phyloP scores from a whole-genome alignment of 768 basidiomycete species.

The Termitomyces sp. region DNA sequence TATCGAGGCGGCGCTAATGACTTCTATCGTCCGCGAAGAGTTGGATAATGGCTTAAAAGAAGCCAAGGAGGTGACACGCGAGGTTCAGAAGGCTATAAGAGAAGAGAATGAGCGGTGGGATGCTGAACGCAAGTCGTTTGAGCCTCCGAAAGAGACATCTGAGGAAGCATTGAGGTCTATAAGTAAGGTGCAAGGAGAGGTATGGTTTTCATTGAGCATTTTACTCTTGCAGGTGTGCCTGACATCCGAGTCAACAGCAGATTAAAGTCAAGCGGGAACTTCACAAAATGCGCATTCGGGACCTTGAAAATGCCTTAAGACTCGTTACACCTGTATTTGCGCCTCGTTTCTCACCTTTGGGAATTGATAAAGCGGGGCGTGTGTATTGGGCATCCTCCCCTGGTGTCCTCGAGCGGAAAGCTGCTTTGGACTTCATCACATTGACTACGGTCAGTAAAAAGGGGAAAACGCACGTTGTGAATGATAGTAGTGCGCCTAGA shows the following conservation, averaged over 20 bases:
- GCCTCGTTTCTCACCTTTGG: constrained; percentile 57
- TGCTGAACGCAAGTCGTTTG: constrained; percentile 30
- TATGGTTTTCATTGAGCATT: neutral
- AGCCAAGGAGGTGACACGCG: constrained; percentile 47
- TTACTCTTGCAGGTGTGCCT: neutral
- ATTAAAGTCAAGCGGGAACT: constrained; percentile 37
- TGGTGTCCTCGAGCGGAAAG: constrained; percentile 50
- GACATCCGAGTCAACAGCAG: constrained; percentile 26
- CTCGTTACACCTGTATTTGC: constrained; percentile 39
- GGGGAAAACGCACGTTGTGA: constrained; percentile 32
- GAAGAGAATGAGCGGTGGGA: constrained; percentile 60
- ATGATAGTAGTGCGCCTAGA: constrained; percentile 40
- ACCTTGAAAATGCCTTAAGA: constrained; percentile 53
- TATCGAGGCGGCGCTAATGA: constrained; percentile 44
- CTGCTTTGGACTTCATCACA: constrained; percentile 36
- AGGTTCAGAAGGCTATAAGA: constrained; percentile 47
- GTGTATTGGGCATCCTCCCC: constrained; percentile 66
- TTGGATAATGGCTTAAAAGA: constrained; percentile 55
- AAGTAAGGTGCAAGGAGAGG: constrained; percentile 8
- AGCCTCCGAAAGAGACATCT: constrained; percentile 11
- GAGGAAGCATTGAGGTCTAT: constrained; percentile 18
- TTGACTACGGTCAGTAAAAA: constrained; percentile 23
- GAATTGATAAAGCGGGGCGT: constrained; percentile 64
- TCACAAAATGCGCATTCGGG: constrained; percentile 45
- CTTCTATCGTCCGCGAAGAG: constrained; percentile 47